Base-by-base conservation (phyloP, 1,284 basidiomycete species). In the Fomitiporia mediterranea region DNA sequence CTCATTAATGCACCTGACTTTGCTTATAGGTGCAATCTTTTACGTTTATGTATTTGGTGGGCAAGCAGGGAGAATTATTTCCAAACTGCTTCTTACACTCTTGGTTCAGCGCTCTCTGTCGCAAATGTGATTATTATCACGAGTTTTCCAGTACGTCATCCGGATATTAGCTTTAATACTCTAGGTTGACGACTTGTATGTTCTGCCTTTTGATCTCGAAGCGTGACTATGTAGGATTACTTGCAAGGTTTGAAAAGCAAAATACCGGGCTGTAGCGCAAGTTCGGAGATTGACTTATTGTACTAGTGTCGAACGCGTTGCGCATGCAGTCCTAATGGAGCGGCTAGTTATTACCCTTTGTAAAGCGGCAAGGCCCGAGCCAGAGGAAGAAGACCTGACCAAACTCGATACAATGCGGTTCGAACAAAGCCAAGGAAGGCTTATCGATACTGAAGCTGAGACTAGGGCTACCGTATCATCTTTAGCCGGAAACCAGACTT, bases 41-140 rank as follows among this genome's bases (percentile, higher is more conserved):
- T 51, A 51, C 30, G 9, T 51, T 17, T 51, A 51, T 17, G 25
- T 35, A 19, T 51, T 35, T 32, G 35, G 48, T 51, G 37, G 7
- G n/a, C n/a, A n/a, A n/a, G 25, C n/a, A 5, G 3, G 23, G 6
- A 4, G 25, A 25, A 8, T 8, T 27, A 8, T 7, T 3, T 23
- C 43, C n/a, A n/a, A n/a, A 25, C 15, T 15, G 30, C 2, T n/a
- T n/a, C 6, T 47, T 34, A 13, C 6, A 6, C 32, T 25, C 3
- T 13, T 15, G n/a, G n/a, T 23, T 23, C 8, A 51, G 48, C 35
- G 7, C 35, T 51, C 5, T 51, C 48, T 8, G 27, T 35, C 21
- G 48, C 48, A 7, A 51, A 51, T 23, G 30, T 51, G 23, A 30
- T 37, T 35, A 32, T 51, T 4, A 51, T 51, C 4, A 32, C 35